These are phyloP conservation scores for Closterium sp. DNA, from an alignment of 139 green algal species.

Conservation along the genomic window DNA sequence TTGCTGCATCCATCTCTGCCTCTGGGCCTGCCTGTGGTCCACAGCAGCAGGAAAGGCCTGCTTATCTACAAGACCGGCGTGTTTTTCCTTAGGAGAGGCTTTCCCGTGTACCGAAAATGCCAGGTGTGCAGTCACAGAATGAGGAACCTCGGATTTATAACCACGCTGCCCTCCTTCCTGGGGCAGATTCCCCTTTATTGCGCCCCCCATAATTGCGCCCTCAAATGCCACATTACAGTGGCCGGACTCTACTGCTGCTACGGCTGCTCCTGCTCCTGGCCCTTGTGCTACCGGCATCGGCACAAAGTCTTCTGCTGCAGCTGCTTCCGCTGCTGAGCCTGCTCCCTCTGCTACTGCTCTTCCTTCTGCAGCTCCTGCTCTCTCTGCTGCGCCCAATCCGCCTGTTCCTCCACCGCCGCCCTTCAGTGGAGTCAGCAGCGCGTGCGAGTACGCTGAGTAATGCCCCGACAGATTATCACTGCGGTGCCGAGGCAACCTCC, in stretches of 20 bases:
- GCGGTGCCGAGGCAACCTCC: background rate
- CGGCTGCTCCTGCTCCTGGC: background rate
- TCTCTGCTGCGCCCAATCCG: background rate
- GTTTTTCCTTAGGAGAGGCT: too few species aligned
- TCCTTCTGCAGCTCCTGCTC: background rate
- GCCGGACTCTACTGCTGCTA: background rate
- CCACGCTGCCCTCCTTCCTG: background rate
- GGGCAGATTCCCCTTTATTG: background rate
- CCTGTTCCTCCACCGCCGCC: background rate
- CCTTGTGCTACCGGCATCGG: background rate
- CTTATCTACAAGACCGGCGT: background rate
- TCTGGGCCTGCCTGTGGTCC: background rate
- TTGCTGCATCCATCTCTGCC: background rate
- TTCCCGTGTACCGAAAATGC: too few species aligned
- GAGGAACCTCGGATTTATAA: background rate
- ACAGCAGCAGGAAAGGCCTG: background rate
- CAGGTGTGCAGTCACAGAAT: background rate
- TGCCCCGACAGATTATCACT: background rate
- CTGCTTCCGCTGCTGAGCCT: too few species aligned
- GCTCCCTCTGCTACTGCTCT: too few species aligned
- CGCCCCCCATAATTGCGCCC: too few species aligned
- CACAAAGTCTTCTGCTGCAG: background rate
- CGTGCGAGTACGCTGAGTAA: background rate
- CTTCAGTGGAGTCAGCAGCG: background rate
- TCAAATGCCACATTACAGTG: background rate